phyloP scores from a whole-genome alignment of 148 eudicot species.

The Pouteria glomerata region DNA sequence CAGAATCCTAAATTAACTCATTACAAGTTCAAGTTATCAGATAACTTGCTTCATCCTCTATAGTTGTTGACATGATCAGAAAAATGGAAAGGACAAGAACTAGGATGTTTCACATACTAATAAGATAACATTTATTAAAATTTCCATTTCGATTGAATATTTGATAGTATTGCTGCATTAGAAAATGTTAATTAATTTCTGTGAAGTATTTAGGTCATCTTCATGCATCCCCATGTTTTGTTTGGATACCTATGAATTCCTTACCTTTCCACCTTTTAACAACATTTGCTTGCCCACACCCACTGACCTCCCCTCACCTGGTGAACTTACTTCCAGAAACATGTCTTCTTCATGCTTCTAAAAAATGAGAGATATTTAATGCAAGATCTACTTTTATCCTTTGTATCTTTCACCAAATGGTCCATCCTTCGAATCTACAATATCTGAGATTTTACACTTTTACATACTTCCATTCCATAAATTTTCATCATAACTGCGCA shows the following conservation, averaged over 20 bases:
- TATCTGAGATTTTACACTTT: background rate
- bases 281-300: background rate
- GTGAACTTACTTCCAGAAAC: slow-evolving; percentile 6
- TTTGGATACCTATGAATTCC: background rate
- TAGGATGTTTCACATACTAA: too few relatives aligned
- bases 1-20: too few relatives aligned
- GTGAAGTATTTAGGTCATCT: background rate
- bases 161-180: too few relatives aligned
- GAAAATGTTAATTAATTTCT: background rate
- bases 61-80: too few relatives aligned
- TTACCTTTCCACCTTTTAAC: background rate
- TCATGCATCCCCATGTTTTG: background rate
- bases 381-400: background rate
- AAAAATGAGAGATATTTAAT: background rate
- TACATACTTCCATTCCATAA: background rate
- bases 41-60: too few relatives aligned
- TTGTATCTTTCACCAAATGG: background rate
- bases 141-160: too few relatives aligned
- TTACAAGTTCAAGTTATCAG: too few relatives aligned
- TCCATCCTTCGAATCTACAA: background rate
- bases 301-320: background rate
- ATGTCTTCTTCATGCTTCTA: background rate
- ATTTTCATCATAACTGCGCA: background rate
- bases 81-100: too few relatives aligned
- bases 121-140: too few relatives aligned